Conservation (phyloP, 164 flowering plant species). For the Cinnamomum chago region DNA sequence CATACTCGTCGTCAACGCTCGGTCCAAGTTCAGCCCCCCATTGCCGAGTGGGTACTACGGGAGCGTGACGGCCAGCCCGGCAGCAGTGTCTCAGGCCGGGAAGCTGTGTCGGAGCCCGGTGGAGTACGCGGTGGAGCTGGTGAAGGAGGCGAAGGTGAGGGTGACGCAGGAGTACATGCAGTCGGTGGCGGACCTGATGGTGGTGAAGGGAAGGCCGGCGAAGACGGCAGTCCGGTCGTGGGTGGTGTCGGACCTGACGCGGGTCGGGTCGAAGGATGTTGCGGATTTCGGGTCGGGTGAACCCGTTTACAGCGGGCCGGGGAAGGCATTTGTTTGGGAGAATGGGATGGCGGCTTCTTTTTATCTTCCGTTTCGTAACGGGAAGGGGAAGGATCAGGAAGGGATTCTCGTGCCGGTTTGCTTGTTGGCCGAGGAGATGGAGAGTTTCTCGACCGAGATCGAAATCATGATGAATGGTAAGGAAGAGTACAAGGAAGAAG, state of each 20-base stretch:
- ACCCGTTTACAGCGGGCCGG: slow-evolving; percentile 13
- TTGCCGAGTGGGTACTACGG: slow-evolving; percentile 34
- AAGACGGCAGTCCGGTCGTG: slow-evolving; percentile 27
- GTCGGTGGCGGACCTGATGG: slow-evolving; percentile 24
- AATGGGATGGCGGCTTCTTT: too few relatives aligned
- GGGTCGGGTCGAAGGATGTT: neutral
- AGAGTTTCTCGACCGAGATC: too few relatives aligned
- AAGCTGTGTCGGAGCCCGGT: slow-evolving; percentile 16
- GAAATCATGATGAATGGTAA: too few relatives aligned
- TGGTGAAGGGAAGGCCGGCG: slow-evolving; percentile 23
- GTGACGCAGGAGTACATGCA: slow-evolving; percentile 29
- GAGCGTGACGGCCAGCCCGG: slow-evolving; percentile 18
- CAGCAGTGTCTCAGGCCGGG: slow-evolving; percentile 11
- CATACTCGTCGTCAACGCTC: slow-evolving; percentile 12
- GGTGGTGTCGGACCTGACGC: slow-evolving; percentile 39
- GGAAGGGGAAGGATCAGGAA: too few relatives aligned
- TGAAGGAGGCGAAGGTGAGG: slow-evolving; percentile 14
- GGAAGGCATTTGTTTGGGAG: too few relatives aligned
- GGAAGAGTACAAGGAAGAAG: too few relatives aligned
- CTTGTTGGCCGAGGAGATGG: too few relatives aligned
- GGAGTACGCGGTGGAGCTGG: slow-evolving; percentile 21
- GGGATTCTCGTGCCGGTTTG: too few relatives aligned
- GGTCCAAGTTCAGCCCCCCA: slow-evolving; percentile 10
- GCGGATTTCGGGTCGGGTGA: slow-evolving; percentile 10
- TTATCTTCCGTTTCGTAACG: too few relatives aligned